A percentile compares a stretch with the other conserved stretches of the same genome.
These are phyloP conservation scores for Elasticomyces elasticus DNA, from an alignment of 495 filamentous ascomycete species.

Conservation along the genomic window DNA sequence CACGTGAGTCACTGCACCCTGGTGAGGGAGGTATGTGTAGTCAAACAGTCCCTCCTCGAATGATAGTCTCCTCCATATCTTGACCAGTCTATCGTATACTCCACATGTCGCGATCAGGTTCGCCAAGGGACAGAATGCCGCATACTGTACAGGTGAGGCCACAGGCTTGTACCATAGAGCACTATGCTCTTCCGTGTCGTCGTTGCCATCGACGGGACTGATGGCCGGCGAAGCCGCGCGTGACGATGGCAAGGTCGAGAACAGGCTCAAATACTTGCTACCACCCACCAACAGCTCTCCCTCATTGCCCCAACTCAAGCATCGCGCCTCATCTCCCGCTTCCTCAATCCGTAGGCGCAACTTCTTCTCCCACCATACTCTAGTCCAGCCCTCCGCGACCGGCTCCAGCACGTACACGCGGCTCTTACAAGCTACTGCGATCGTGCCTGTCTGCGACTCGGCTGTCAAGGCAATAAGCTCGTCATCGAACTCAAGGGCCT, in stretches of 20 bases:
- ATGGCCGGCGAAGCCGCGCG: slow-evolving; percentile 13
- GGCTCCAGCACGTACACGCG: slow-evolving; percentile 27
- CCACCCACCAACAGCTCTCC: slow-evolving; percentile 20
- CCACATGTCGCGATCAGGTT: slow-evolving; percentile 76
- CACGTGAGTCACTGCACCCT: slow-evolving; percentile 63
- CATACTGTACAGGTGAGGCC: slow-evolving; percentile 64
- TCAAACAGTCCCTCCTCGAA: slow-evolving; percentile 87
- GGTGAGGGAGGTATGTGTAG: slow-evolving; percentile 80
- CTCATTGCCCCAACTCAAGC: slow-evolving; percentile 15
- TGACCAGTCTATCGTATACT: slow-evolving; percentile 69
- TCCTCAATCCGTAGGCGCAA: slow-evolving; percentile 6
- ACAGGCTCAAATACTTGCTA: slow-evolving; percentile 15
- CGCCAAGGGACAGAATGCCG: slow-evolving; percentile 75
- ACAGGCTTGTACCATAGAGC: slow-evolving; percentile 65
- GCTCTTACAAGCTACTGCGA: slow-evolving; percentile 41
- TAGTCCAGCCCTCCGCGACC: slow-evolving; percentile 58
- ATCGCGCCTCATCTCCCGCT: slow-evolving; percentile 6
- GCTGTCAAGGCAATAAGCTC: slow-evolving; percentile 26
- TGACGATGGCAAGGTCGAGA: slow-evolving; percentile 20
- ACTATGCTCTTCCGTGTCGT: slow-evolving; percentile 27
- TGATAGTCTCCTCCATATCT: slow-evolving; percentile 84
- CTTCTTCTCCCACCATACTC: slow-evolving; percentile 43
- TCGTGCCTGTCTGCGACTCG: slow-evolving; percentile 53
- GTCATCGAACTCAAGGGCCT: slow-evolving; percentile 70
- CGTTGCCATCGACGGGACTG: slow-evolving; percentile 8